Conservation (phyloP, 169 alveolate species). For the Babesia bigemina region DNA sequence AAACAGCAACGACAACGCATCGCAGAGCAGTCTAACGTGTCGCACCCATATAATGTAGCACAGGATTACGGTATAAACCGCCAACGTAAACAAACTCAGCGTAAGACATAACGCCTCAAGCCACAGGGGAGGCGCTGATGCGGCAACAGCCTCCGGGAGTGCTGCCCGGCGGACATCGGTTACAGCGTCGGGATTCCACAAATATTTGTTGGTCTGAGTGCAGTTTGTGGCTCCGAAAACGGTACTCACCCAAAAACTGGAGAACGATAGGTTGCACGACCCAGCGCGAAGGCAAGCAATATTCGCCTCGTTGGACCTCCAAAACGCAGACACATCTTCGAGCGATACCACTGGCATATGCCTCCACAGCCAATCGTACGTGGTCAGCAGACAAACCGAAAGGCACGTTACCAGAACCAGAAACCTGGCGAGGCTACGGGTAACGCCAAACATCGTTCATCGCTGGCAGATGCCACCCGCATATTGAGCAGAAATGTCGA, state of each 20-base stretch:
- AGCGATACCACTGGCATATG: constrained; percentile 6
- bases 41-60: constrained; percentile 41
- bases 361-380: neutral
- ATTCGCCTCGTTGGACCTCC: constrained; percentile 4
- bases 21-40: constrained; percentile 25
- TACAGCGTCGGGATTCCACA: constrained; percentile 3
- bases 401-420: constrained; percentile 8
- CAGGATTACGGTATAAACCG: neutral
- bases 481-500: neutral
- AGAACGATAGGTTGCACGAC: constrained; percentile 5
- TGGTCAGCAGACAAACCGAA: neutral
- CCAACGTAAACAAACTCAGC: neutral
- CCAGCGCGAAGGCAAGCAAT: constrained; percentile 14
- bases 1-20: constrained; percentile 2
- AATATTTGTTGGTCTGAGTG: neutral
- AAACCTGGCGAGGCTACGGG: constrained; percentile 20
- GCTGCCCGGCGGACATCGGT: neutral
- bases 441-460: constrained; percentile 34
- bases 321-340: constrained; percentile 15
- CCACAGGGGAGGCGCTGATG: constrained; percentile 2
- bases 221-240: neutral
- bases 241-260: constrained; percentile 11
- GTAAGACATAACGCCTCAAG: constrained; percentile 23
- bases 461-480: constrained; percentile 1
- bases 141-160: neutral